A percentile compares a stretch with the other conserved stretches of the same genome.
Evolutionary conservation across 1,139 yeast genomes (phyloP).

Genomic region (Taphrina pruni): DNA sequence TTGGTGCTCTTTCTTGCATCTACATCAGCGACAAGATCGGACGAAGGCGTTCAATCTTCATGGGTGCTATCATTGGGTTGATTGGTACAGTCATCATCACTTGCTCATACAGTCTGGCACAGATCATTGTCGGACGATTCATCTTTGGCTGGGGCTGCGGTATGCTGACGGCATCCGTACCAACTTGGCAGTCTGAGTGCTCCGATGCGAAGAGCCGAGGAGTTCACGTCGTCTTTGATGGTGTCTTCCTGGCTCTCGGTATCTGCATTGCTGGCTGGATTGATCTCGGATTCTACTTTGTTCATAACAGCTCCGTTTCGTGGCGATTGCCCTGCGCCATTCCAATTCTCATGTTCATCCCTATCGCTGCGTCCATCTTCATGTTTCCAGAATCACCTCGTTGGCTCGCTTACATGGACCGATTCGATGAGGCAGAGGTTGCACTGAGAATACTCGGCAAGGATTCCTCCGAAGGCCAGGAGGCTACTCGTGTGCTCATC

Average conservation of each 20-base stretch:
- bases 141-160: constrained; percentile 83
- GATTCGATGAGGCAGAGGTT: constrained; percentile 58
- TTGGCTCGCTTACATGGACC: constrained; percentile 57
- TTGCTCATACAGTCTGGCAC: constrained; percentile 67
- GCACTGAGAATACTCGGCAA: constrained; percentile 59
- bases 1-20: constrained; percentile 69
- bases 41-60: constrained; percentile 66
- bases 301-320: constrained; percentile 57
- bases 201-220: constrained; percentile 76
- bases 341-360: constrained; percentile 44
- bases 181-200: constrained; percentile 82
- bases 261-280: constrained; percentile 75
- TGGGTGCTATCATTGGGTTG: constrained; percentile 65
- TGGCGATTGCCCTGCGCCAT: constrained; percentile 56
- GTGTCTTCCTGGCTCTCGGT: constrained; percentile 73
- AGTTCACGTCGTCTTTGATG: constrained; percentile 69
- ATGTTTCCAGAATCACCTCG: constrained; percentile 61
- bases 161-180: constrained; percentile 76
- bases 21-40: constrained; percentile 68
- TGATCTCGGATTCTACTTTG: constrained; percentile 59
- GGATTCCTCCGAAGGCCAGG: constrained; percentile 16
- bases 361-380: constrained; percentile 36
- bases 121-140: constrained; percentile 74
- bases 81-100: constrained; percentile 70
- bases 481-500: constrained; percentile 75